These are phyloP conservation scores for Daldinia vernicosa DNA, from an alignment of 495 filamentous ascomycete genomes.

Conservation along the genomic window DNA sequence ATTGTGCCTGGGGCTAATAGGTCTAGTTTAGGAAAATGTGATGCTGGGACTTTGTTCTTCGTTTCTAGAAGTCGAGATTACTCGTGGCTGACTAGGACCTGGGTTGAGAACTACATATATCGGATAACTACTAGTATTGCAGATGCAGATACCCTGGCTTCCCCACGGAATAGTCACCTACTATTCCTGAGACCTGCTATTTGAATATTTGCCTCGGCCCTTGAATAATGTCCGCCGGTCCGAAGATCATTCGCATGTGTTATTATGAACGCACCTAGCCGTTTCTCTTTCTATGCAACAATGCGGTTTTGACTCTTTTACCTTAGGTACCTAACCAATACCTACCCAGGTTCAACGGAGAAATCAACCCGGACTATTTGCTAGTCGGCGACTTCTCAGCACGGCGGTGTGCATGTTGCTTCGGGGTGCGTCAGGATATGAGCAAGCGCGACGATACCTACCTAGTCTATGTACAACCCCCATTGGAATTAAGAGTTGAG, in stretches of 20 bases:
- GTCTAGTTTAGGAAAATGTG: neutral
- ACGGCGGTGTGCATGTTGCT: conserved; percentile 36
- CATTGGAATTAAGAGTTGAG: conserved; percentile 15
- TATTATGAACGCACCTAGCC: conserved; percentile 8
- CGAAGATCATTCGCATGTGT: conserved; percentile 8
- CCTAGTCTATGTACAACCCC: conserved; percentile 19
- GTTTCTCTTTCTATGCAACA: neutral
- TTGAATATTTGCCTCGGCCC: conserved; percentile 18
- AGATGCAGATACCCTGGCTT: conserved; percentile 10
- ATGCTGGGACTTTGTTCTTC: neutral
- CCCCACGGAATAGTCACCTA: conserved; percentile 21
- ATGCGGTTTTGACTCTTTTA: conserved; percentile 1
- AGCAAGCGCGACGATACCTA: conserved; percentile 13
- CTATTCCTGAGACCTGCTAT: conserved; percentile 2
- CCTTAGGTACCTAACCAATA: neutral
- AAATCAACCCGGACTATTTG: conserved; percentile 25
- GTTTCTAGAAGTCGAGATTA: conserved; percentile 4
- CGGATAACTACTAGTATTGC: conserved; percentile 7
- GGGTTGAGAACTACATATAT: conserved; percentile 6
- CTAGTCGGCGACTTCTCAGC: conserved; percentile 16
- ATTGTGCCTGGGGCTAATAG: neutral
- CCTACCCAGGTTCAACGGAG: neutral
- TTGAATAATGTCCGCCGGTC: conserved; percentile 25
- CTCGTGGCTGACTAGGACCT: neutral
- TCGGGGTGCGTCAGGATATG: conserved; percentile 33